A percentile compares a stretch with the other conserved stretches of the same genome.
These are phyloP conservation scores for Xylariaceae sp. DNA, from an alignment of 2,329 filamentous ascomycete species.

Conservation along the genomic window DNA sequence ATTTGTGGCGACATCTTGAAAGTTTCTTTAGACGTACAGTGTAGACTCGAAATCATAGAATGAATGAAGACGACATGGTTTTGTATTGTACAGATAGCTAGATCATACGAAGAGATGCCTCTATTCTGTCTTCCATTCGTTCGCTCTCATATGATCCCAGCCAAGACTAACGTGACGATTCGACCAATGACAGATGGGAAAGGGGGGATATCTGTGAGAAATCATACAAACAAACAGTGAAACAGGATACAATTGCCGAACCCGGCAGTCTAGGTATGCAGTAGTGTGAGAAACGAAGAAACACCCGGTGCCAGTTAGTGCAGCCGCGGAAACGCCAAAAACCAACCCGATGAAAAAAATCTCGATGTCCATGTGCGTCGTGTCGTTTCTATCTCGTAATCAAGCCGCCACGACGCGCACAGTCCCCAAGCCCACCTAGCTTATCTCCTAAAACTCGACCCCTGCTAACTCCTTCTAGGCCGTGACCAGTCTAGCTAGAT, in stretches of 20 bases:
- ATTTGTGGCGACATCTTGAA: too few species aligned
- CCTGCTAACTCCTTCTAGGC: too few species aligned
- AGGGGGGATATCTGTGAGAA: not conserved
- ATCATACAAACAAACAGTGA: not conserved
- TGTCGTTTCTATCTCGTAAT: conserved; percentile 8
- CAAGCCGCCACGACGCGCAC: conserved; percentile 4
- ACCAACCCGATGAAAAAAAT: not conserved
- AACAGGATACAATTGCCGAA: conserved; percentile 7
- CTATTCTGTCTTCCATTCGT: not conserved
- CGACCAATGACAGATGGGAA: conserved; percentile 1
- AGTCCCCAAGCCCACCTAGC: not conserved
- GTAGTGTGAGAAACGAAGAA: conserved; percentile 2
- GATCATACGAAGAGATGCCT: not conserved
- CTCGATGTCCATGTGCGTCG: conserved; percentile 13
- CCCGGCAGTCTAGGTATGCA: conserved; percentile 11
- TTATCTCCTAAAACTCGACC: not conserved
- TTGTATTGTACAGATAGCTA: not conserved
- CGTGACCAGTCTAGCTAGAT: not conserved
- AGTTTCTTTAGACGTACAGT: too few species aligned
- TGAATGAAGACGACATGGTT: not conserved
- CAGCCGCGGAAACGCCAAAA: conserved; percentile 7
- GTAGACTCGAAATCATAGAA: too few species aligned
- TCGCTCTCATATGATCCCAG: not conserved
- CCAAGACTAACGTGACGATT: not conserved
- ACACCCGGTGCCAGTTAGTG: not conserved